phyloP scores from a whole-genome alignment of 129 eudicot species.

The Escallonia rubra region DNA sequence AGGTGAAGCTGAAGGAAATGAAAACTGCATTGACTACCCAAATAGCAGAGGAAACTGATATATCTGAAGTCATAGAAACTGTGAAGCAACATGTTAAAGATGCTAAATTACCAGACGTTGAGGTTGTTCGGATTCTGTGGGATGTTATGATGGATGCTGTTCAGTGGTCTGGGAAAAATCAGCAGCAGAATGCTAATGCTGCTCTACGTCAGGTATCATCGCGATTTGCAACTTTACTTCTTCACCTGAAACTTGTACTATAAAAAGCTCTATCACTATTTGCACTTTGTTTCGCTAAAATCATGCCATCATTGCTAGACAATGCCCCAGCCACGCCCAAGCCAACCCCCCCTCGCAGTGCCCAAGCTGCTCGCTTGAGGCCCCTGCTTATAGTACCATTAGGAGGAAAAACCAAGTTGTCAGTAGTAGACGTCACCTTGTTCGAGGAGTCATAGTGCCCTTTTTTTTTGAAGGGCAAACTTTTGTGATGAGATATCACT shows the following conservation, averaged over 20 bases:
- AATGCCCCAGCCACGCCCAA: no score
- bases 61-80: constrained; percentile 86
- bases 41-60: constrained; percentile 83
- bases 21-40: constrained; percentile 79
- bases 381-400: no score
- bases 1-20: constrained; percentile 97
- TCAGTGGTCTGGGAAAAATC: constrained; percentile 99
- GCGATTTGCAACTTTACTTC: background rate
- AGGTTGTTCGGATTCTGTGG: constrained; percentile 88
- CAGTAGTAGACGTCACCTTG: no score
- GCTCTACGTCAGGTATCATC: constrained; percentile 81
- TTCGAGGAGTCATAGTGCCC: no score
- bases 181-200: constrained; percentile 92
- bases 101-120: constrained; percentile 87
- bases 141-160: constrained; percentile 98
- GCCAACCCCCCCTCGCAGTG: no score
- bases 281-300: no score
- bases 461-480: no score
- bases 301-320: no score
- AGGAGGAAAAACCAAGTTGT: no score
- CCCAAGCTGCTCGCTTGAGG: no score
- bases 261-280: background rate
- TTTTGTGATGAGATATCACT: no score
- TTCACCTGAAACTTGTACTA: background rate
- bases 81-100: constrained; percentile 93